Evolutionary conservation across 2,329 filamentous ascomycete genomes (phyloP).

Genomic region (Penicillium concentricum): DNA sequence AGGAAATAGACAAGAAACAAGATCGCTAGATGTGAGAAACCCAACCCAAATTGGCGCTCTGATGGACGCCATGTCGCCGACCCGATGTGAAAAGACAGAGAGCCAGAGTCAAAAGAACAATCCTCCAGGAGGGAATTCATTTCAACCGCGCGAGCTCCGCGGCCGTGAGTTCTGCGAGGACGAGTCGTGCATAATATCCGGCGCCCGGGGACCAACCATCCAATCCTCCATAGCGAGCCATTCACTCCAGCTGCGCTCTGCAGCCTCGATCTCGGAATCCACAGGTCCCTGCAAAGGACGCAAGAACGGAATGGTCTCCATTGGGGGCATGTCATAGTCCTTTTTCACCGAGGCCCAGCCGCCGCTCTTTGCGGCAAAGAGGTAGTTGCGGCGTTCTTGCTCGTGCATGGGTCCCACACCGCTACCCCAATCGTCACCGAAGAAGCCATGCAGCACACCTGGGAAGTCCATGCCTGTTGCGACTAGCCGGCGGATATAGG

Average conservation of each 20-base stretch:
- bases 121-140: background rate
- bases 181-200: constrained; percentile 46
- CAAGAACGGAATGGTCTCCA: constrained; percentile 84
- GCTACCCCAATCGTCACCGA: constrained; percentile 84
- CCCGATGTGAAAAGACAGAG: constrained; percentile 1
- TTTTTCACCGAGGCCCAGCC: constrained; percentile 87
- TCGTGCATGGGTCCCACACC: constrained; percentile 83
- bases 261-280: constrained; percentile 76
- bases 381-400: constrained; percentile 86
- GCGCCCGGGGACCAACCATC: constrained; percentile 87
- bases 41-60: constrained; percentile 3
- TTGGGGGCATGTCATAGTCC: constrained; percentile 81
- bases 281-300: constrained; percentile 74
- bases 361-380: constrained; percentile 91
- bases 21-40: constrained; percentile 18
- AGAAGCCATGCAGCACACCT: constrained; percentile 88
- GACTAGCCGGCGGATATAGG: constrained; percentile 86
- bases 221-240: constrained; percentile 98
- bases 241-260: constrained; percentile 85
- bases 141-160: constrained; percentile 31
- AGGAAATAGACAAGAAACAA: constrained; percentile 8
- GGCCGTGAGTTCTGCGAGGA: constrained; percentile 37
- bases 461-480: constrained; percentile 88
- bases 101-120: background rate
- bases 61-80: constrained; percentile 14